Evolutionary conservation across 2,329 filamentous ascomycete genomes (phyloP).

Genomic region (Botrytis cinerea): DNA sequence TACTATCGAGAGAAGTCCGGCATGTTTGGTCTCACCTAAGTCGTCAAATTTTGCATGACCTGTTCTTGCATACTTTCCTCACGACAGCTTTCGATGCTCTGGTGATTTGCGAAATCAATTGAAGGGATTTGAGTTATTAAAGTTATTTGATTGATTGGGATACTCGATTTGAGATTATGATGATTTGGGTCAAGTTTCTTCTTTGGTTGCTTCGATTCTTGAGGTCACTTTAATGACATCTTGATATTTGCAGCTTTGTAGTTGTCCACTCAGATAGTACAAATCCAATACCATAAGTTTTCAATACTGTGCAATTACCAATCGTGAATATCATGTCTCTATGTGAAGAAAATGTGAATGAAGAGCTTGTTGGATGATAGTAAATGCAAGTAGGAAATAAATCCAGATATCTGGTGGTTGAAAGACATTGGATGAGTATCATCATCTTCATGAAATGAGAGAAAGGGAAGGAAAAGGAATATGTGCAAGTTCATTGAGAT

Average conservation of each 20-base stretch:
- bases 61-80: conserved; percentile 22
- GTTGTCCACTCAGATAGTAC: conserved; percentile 20
- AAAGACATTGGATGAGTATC: not conserved
- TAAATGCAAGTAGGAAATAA: not conserved
- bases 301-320: not conserved
- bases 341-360: not conserved
- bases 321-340: not conserved
- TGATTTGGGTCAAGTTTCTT: conserved; percentile 18
- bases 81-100: not conserved
- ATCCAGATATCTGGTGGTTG: not conserved
- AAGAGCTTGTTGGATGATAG: not conserved
- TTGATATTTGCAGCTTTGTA: conserved; percentile 19
- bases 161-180: conserved; percentile 18
- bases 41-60: not conserved
- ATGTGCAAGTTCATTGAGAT: not conserved
- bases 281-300: conserved; percentile 8
- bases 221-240: conserved; percentile 14
- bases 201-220: conserved; percentile 15
- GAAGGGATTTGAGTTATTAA: conserved; percentile 1
- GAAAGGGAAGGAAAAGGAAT: not conserved
- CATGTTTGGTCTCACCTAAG: not conserved
- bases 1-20: conserved; percentile 7
- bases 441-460: not conserved
- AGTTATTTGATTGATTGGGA: conserved; percentile 6
- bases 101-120: not conserved